Evolutionary conservation across 139 green algal species (phyloP), one percentile per base, ranked within the genome.

Genomic region (Trebouxia sp.): DNA sequence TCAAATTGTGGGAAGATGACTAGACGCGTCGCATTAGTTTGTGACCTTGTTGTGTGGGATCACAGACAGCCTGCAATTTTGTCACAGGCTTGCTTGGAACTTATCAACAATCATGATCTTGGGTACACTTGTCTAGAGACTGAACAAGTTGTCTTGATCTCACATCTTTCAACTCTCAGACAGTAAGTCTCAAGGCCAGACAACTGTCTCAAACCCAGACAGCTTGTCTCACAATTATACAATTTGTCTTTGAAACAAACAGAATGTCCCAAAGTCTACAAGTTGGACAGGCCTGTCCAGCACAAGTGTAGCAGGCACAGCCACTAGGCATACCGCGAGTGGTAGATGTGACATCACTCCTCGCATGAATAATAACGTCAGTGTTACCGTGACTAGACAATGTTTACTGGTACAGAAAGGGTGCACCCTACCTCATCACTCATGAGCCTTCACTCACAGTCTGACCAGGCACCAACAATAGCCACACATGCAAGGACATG

Each of bases 51-150:
- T 53, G 47, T 53, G 47, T 53, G 47, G 47, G 47, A 3, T 53
- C 47, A 53, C 47, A 53, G 3, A 53, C 47, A 53, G 47, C 47
- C 47, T 53, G 47, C 47, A 53, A 10, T 53, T 53, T 53, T 69
- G 9, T 69, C 26, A 39, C 58, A 12, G 58, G 58, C 58, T 69
- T 69, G 58, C 58, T 69, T 69, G 58, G 9, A 69, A n/a, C 24
- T 6, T 15, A 12, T 69, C 58, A 17, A 69, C 56, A 67, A 38
- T 28, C 56, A 41, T 67, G 56, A 41, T 38, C 39, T n/a, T 67
- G 56, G 38, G 56, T n/a, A 28, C 38, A 41, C 56, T n/a, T 67
- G 39, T 67, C 28, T 67, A 41, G 56, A 24, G 9, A 67, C 56
- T 67, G n/a, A 67, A 67, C 56, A 67, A n/a, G n/a, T 67, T 51